Evolutionary conservation across 2,329 filamentous ascomycete species (phyloP), one percentile per base, ranked within the genome.

Genomic region (Apiospora hydei): DNA sequence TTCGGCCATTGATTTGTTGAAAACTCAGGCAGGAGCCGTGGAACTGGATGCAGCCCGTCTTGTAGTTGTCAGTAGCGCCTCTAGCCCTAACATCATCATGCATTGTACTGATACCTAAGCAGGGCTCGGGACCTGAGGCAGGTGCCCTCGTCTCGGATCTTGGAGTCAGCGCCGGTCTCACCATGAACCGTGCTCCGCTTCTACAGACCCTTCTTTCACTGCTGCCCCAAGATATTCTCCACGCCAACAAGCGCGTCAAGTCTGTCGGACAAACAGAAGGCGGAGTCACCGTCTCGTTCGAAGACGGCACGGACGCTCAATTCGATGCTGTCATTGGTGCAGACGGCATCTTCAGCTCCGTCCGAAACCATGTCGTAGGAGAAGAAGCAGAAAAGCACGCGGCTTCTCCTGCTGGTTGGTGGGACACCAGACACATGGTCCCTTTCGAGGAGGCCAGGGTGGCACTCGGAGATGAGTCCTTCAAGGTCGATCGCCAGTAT

Each of bases 301-400:
- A 69, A 1, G 75, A 77, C 64, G 77, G 74, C 3, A 68, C 66
- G 5, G 67, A 61, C 0, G 71, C 72, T 7, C 51, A 66, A 1
- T 75, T 75, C 44, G 72, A 77, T 66, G 73, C 75, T 2, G 70
- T 77, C 4, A 75, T 78, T 16, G 76, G 77, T 21, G 75, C 76
- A 4, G 76, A 78, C 26, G 51, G 51, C 2, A 57, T 57, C 16
- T 57, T 57, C 26, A 57, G 26, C 46, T 46, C 69, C 0, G 76
- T 77, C 8, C 73, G 75, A 24, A 72, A 72, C 13, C 69, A 76
- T 49, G 73, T 78, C 7, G n/a, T 77, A 26, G 49, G 67, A 7
- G 70, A 73, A 2, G 14, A 47, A n/a, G 71, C 71, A 24, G 70
- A 70, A 26, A 38, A 14, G 16, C 71, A 1, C 18, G 26, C 26